Evolutionary conservation across 2,329 filamentous ascomycete species (phyloP).

Genomic region (Thyridium curvatum): DNA sequence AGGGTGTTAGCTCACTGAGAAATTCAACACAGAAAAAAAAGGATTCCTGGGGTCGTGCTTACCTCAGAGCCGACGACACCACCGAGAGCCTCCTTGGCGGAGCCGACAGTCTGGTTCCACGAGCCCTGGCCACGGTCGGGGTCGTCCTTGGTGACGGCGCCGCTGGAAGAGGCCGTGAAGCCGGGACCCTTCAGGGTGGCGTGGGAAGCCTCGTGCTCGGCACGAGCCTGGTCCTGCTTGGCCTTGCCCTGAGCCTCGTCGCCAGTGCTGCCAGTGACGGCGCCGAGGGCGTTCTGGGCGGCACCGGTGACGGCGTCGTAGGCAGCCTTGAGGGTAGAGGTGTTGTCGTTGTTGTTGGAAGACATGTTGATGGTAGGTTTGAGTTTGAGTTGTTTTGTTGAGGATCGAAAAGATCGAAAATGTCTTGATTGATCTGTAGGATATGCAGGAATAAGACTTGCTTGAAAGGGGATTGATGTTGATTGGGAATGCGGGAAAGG

Average conservation of each 20-base stretch:
- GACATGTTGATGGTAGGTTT: constrained; percentile 27
- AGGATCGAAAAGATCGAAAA: not conserved
- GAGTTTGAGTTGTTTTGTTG: not conserved
- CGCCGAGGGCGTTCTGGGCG: constrained; percentile 66
- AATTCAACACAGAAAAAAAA: too few relatives aligned
- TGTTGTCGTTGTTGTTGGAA: constrained; percentile 34
- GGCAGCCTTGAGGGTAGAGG: constrained; percentile 76
- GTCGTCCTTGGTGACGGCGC: constrained; percentile 66
- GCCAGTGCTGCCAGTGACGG: constrained; percentile 63
- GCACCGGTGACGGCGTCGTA: constrained; percentile 67
- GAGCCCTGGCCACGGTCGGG: constrained; percentile 64
- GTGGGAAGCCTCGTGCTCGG: constrained; percentile 69
- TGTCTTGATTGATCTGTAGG: not conserved
- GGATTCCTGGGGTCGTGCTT: too few relatives aligned
- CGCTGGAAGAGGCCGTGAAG: constrained; percentile 61
- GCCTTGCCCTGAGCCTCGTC: constrained; percentile 61
- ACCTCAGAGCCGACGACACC: constrained; percentile 69
- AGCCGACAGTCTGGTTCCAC: constrained; percentile 87
- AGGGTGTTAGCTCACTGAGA: constrained; percentile 1
- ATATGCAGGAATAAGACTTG: not conserved
- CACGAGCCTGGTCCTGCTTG: constrained; percentile 58
- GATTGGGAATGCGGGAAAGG: not conserved
- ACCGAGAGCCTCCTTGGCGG: constrained; percentile 76
- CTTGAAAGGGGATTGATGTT: constrained; percentile 1
- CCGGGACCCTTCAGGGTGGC: constrained; percentile 69